These are phyloP conservation scores for Ogataea hybrid DNA, from an alignment of 1,139 yeast genomes.

Conservation along the genomic window DNA sequence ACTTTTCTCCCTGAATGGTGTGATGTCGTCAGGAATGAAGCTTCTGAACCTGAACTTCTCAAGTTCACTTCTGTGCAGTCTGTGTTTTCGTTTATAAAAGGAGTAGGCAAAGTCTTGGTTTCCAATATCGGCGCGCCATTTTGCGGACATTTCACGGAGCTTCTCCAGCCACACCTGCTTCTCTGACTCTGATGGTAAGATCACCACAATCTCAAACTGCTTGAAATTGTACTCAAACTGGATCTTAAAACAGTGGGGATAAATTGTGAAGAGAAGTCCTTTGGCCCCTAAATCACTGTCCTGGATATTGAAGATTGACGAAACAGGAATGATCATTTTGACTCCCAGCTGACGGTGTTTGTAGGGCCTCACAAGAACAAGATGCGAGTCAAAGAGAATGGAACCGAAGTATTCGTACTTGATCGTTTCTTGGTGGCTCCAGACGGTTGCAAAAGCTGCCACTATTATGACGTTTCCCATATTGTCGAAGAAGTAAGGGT, in stretches of 20 bases:
- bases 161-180: slow-evolving; percentile 40
- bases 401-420: slow-evolving; percentile 36
- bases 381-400: slow-evolving; percentile 50
- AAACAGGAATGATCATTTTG: slow-evolving; percentile 48
- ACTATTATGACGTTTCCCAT: slow-evolving; percentile 28
- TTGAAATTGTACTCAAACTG: slow-evolving; percentile 42
- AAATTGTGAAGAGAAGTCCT: slow-evolving; percentile 38
- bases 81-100: slow-evolving; percentile 7
- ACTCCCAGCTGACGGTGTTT: slow-evolving; percentile 33
- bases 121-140: slow-evolving; percentile 13
- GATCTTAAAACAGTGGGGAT: slow-evolving; percentile 40
- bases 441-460: slow-evolving; percentile 40
- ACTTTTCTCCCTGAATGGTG: slow-evolving; percentile 11
- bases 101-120: slow-evolving; percentile 22
- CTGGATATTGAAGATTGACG: slow-evolving; percentile 30
- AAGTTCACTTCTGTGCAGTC: slow-evolving; percentile 4
- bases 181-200: slow-evolving; percentile 38
- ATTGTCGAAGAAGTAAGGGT: slow-evolving; percentile 27
- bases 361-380: slow-evolving; percentile 35
- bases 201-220: slow-evolving; percentile 46
- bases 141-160: slow-evolving; percentile 9
- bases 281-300: slow-evolving; percentile 26
- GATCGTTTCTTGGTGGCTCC: slow-evolving; percentile 34
- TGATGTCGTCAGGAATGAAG: slow-evolving; percentile 15
- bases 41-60: slow-evolving; percentile 11